Base-by-base conservation (phyloP, 1,284 basidiomycete species). In the Phaffia rhodozyma region DNA sequence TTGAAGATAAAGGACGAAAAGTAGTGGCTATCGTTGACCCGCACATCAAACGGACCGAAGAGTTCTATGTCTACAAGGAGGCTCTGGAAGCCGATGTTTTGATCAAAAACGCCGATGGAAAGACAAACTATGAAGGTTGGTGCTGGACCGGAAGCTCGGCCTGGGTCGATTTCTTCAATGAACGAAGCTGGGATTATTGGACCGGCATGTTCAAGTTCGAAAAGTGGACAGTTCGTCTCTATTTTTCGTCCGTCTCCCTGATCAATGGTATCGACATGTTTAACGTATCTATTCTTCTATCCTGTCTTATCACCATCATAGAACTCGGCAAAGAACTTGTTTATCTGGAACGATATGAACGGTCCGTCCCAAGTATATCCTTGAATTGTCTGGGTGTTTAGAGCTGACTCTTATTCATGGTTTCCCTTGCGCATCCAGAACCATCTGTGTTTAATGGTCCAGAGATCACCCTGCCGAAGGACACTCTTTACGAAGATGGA, bases 271-370 rank as follows among this genome's bases (percentile, higher is more conserved):
- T 34, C 21, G 7, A 27, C 21, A 47, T 23, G n/a, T 53, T 29
- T 59, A 58, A 38, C 56, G 25, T 29, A 29, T 29, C 63, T 47
- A 32, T n/a, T 48, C 30, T 11, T 43, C 34, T n/a, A 20, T 55
- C 43, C 23, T 23, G 18, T 20, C 1, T 5, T 32, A 6, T 16
- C 9, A 9, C 4, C 4, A 4, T 34, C 13, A 43, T 66, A 75
- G 73, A 74, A 78, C 51, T 78, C 77, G 68, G 89, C 89, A 1
- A 83, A 84, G 56, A 84, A 85, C 70, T 82, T 97, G 13, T 86
- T 86, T 72, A 89, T 97, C 67, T 97, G 93, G 92, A 97, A 97
- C 75, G 94, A 98, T 74, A 98, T 98, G 94, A 97, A 97, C 73
- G 94, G 88, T 87, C 58, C n/a, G 77, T 71, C 3, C 59, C 38